These are phyloP conservation scores for Microsporum audouinii DNA, from an alignment of 2,329 filamentous ascomycete species.

Conservation along the genomic window DNA sequence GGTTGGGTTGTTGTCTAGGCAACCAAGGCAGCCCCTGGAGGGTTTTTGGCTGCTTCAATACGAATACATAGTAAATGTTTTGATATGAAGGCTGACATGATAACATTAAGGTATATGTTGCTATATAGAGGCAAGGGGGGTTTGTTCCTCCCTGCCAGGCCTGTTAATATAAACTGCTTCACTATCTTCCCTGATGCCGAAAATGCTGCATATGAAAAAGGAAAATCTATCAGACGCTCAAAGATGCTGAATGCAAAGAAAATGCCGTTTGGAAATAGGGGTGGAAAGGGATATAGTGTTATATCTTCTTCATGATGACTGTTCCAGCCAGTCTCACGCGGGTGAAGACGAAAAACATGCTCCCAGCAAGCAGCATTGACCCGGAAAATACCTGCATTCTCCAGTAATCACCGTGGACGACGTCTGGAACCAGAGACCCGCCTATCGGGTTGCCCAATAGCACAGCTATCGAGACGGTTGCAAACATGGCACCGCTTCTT, in stretches of 20 bases:
- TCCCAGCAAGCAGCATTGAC: slow-evolving; percentile 38
- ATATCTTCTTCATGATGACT: slow-evolving; percentile 21
- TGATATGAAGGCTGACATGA: background rate
- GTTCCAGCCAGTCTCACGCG: slow-evolving; percentile 27
- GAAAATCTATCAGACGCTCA: background rate
- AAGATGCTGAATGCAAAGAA: background rate
- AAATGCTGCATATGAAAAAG: background rate
- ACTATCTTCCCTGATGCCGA: background rate
- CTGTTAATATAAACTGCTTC: background rate
- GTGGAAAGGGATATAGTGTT: background rate
- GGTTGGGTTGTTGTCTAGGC: background rate
- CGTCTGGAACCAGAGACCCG: slow-evolving; percentile 46
- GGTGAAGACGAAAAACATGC: slow-evolving; percentile 27
- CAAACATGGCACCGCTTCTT: slow-evolving; percentile 53
- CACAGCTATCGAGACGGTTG: slow-evolving; percentile 51
- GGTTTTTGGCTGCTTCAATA: background rate
- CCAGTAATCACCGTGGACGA: slow-evolving; percentile 42
- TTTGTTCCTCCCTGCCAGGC: background rate
- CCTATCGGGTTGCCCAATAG: slow-evolving; percentile 58
- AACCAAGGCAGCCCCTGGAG: background rate
- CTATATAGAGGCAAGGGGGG: background rate
- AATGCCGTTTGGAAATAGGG: background rate
- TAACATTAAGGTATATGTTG: background rate
- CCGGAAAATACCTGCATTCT: slow-evolving; percentile 57
- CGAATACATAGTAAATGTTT: background rate